Percentiles rank a stretch among this genome's conserved stretches.
phyloP scores from a whole-genome alignment of 2,329 filamentous ascomycete genomes.

The Pestalotiopsis sp. region DNA sequence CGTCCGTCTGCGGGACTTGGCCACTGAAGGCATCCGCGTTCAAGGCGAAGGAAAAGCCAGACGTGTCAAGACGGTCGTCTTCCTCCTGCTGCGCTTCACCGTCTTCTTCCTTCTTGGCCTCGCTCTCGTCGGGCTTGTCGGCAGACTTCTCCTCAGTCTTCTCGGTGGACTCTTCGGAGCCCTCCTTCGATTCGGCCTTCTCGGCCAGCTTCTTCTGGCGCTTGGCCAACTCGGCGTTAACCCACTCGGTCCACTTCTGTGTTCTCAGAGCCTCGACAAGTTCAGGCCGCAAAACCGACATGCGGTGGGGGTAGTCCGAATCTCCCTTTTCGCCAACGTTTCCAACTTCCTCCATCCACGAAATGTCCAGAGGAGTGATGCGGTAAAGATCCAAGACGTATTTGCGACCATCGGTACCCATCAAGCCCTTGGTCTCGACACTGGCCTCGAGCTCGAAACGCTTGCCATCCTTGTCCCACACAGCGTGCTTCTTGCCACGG shows the following conservation, averaged over 20 bases:
- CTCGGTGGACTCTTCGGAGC: constrained; percentile 23
- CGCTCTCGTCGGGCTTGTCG: not conserved
- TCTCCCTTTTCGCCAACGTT: constrained; percentile 42
- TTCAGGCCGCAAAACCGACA: constrained; percentile 91
- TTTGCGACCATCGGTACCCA: constrained; percentile 94
- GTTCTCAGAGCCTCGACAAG: constrained; percentile 86
- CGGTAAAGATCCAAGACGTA: constrained; percentile 98
- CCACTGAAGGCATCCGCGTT: constrained; percentile 97
- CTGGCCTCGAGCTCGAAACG: constrained; percentile 91
- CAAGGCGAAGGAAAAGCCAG: constrained; percentile 82
- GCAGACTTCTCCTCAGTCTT: constrained; percentile 31
- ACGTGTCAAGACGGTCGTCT: constrained; percentile 79
- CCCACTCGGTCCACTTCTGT: constrained; percentile 85
- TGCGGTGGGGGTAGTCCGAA: constrained; percentile 83
- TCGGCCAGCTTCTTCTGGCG: constrained; percentile 29
- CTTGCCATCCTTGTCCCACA: constrained; percentile 96
- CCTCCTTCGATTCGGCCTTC: constrained; percentile 37
- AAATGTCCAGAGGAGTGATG: constrained; percentile 86
- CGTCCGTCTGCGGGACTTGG: constrained; percentile 85
- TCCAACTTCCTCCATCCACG: constrained; percentile 81
- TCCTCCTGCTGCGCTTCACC: constrained; percentile 39
- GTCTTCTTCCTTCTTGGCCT: constrained; percentile 29
- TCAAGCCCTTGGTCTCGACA: constrained; percentile 96
- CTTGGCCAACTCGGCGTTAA: constrained; percentile 74
- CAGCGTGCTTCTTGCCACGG: constrained; percentile 89